Conservation (phyloP, 106 monocot species). For the Apostasia shenzhenica region DNA sequence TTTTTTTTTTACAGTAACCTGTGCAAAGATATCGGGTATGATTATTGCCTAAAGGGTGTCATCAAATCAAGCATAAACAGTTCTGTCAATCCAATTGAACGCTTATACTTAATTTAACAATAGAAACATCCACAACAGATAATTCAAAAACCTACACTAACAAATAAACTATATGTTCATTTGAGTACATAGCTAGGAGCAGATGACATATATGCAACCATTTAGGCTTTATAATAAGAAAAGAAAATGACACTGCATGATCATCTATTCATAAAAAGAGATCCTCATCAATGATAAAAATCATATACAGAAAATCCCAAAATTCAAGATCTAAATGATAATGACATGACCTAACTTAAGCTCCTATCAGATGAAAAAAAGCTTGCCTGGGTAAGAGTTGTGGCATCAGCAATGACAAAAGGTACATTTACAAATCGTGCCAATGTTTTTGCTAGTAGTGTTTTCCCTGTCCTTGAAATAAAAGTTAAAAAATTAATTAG, state of each 20-base stretch:
- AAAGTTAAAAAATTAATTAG: conserved; percentile 30
- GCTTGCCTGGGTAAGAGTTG: conserved; percentile 73
- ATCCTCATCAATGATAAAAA: neutral
- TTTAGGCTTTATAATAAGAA: neutral
- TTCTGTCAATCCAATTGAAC: no score
- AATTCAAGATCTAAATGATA: neutral
- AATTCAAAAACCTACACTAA: neutral
- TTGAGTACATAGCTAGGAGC: neutral
- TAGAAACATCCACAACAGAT: neutral
- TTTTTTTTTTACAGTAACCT: no score
- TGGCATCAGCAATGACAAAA: conserved; percentile 91
- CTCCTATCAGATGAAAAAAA: neutral
- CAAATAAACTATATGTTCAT: neutral
- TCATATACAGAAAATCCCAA: neutral
- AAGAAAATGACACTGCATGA: neutral
- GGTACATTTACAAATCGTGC: conserved; percentile 82
- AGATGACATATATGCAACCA: neutral
- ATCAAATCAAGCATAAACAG: no score
- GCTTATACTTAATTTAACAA: neutral
- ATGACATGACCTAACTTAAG: neutral
- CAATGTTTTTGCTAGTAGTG: conserved; percentile 76
- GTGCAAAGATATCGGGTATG: no score
- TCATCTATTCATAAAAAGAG: neutral
- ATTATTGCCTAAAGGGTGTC: no score
- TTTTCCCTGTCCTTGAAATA: conserved; percentile 79